Evolutionary conservation across 192 early-diverging fungal species (phyloP).

Genomic region (Coemansia sp.): DNA sequence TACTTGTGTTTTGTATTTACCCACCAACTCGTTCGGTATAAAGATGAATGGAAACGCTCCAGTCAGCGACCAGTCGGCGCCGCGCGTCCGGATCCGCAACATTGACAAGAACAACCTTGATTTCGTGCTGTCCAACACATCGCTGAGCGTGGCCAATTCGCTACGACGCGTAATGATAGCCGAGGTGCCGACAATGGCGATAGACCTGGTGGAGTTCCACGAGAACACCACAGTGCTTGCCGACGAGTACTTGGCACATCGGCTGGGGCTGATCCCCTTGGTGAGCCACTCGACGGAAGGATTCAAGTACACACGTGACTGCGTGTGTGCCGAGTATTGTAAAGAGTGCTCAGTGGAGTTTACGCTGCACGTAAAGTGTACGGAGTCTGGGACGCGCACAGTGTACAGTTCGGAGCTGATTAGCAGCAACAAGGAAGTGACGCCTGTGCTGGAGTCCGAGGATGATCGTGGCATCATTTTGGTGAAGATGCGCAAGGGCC

Average conservation of each 20-base stretch:
- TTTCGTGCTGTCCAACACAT: slow-evolving; percentile 85
- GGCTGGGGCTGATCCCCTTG: slow-evolving; percentile 92
- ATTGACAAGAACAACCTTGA: slow-evolving; percentile 53
- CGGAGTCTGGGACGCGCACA: slow-evolving; percentile 68
- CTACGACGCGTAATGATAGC: slow-evolving; percentile 95
- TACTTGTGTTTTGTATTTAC: neutral
- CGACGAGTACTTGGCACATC: slow-evolving; percentile 95
- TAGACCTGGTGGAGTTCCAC: slow-evolving; percentile 95
- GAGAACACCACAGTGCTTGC: slow-evolving; percentile 89
- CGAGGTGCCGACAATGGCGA: slow-evolving; percentile 97
- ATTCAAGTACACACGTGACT: slow-evolving; percentile 81
- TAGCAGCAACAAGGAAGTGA: slow-evolving; percentile 67
- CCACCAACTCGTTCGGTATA: neutral
- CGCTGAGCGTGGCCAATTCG: slow-evolving; percentile 82
- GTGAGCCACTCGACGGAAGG: slow-evolving; percentile 72
- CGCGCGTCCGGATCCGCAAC: slow-evolving; percentile 50
- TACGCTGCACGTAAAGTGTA: slow-evolving; percentile 81
- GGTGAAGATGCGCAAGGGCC: slow-evolving; percentile 86
- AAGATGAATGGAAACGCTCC: slow-evolving; percentile 21
- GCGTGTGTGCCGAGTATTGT: slow-evolving; percentile 80
- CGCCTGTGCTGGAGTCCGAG: slow-evolving; percentile 64
- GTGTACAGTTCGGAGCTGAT: slow-evolving; percentile 84
- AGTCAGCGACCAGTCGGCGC: slow-evolving; percentile 30
- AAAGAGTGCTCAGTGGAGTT: slow-evolving; percentile 88
- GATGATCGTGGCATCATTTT: slow-evolving; percentile 79